A percentile compares a stretch with the other conserved stretches of the same genome.
phyloP scores from a whole-genome alignment of 441 rosid genomes.

The Gossypium lobatum region DNA sequence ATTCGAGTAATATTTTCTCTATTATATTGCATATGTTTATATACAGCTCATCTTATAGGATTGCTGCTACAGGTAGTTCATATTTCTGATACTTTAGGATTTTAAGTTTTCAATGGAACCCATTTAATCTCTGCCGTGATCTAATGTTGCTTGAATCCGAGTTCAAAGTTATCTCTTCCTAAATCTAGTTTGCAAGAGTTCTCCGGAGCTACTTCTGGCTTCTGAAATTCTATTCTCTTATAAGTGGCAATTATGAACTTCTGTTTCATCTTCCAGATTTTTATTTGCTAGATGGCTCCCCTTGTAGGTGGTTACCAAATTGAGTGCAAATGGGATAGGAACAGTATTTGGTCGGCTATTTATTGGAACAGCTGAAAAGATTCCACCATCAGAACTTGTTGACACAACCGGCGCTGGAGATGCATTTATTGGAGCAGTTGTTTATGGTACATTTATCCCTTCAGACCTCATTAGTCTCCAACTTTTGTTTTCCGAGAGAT shows the following conservation, averaged over 20 bases:
- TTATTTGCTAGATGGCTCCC: neutral
- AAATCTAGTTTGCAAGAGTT: neutral
- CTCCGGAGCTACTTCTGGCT: neutral
- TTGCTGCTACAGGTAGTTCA: neutral
- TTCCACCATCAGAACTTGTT: slow-evolving; percentile 64
- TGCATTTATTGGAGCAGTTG: slow-evolving; percentile 77
- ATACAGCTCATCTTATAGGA: neutral
- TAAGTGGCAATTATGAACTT: neutral
- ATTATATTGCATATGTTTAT: neutral
- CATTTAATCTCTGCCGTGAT: neutral
- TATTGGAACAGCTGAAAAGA: slow-evolving; percentile 74
- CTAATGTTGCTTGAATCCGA: neutral
- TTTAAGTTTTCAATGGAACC: neutral
- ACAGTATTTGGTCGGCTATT: slow-evolving; percentile 54
- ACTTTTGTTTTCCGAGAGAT: neutral
- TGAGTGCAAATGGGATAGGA: slow-evolving; percentile 57
- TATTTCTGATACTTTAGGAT: neutral
- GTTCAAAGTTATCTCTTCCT: neutral
- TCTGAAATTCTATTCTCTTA: neutral
- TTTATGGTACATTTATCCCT: slow-evolving; percentile 48
- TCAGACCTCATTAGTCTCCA: neutral
- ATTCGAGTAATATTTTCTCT: neutral
- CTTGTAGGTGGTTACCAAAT: slow-evolving; percentile 38
- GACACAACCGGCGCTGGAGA: slow-evolving; percentile 97
- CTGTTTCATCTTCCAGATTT: neutral